Conservation (phyloP, 2,329 filamentous ascomycete genomes). For the Didymosphaeria variabile region DNA sequence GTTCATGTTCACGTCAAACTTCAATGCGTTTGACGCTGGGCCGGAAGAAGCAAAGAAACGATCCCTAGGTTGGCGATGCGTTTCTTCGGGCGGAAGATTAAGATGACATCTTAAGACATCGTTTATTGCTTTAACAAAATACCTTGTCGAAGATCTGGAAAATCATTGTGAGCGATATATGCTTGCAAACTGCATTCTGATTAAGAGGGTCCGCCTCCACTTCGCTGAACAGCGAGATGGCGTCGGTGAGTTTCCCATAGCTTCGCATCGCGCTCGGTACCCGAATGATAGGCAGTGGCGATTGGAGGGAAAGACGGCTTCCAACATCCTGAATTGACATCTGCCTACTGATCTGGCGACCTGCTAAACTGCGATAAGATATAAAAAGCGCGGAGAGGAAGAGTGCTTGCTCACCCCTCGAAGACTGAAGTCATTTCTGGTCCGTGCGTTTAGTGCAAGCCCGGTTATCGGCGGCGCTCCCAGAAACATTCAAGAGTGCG, state of each 20-base stretch:
- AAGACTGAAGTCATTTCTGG: conserved; percentile 17
- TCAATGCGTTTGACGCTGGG: conserved; percentile 31
- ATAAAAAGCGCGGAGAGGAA: neutral
- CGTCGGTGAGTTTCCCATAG: neutral
- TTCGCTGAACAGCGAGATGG: neutral
- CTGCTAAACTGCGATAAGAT: conserved; percentile 6
- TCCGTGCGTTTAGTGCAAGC: conserved; percentile 32
- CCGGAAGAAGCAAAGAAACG: neutral
- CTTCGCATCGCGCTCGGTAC: neutral
- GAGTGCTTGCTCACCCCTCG: neutral
- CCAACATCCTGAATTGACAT: neutral
- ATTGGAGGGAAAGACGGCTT: neutral
- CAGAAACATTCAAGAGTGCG: conserved; percentile 15
- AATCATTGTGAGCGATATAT: neutral
- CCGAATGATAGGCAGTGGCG: neutral
- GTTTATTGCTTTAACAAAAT: too few species aligned
- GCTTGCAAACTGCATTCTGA: neutral
- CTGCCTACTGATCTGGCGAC: neutral
- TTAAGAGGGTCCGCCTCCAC: neutral
- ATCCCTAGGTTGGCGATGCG: neutral
- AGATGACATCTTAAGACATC: too few species aligned
- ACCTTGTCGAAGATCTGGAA: too few species aligned
- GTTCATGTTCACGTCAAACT: conserved; percentile 25
- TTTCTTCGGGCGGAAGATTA: too few species aligned
- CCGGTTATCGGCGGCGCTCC: conserved; percentile 32